Evolutionary conservation across 768 basidiomycete species (phyloP).

Genomic region (Amanita fuliginea): DNA sequence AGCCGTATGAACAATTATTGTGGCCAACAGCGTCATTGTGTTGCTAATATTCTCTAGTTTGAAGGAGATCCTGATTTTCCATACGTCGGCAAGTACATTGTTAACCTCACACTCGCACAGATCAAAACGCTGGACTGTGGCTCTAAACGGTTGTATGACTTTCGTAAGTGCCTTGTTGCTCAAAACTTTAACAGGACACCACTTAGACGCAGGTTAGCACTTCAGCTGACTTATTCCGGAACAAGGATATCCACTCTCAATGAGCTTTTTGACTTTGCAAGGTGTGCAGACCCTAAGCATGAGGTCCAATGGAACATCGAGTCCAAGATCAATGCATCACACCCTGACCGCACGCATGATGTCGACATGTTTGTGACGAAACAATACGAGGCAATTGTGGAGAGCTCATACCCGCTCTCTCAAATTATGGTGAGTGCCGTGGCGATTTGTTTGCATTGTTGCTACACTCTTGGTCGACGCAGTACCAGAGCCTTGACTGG

Average conservation of each 20-base stretch:
- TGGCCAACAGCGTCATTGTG: too few relatives aligned
- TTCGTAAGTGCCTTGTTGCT: conserved; percentile 31
- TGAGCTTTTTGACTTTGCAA: conserved; percentile 68
- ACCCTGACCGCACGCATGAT: conserved; percentile 37
- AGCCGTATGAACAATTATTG: conserved; percentile 25
- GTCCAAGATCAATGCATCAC: conserved; percentile 54
- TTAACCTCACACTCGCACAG: conserved; percentile 68
- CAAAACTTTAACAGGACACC: too few relatives aligned
- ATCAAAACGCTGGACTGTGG: conserved; percentile 77
- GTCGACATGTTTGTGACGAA: conserved; percentile 51
- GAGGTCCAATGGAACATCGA: conserved; percentile 68
- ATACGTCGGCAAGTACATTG: conserved; percentile 54
- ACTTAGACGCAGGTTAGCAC: conserved; percentile 24
- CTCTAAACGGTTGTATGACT: conserved; percentile 45
- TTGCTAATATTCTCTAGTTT: conserved; percentile 8
- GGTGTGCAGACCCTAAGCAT: conserved; percentile 58
- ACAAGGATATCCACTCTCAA: conserved; percentile 62
- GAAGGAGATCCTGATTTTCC: conserved; percentile 52
- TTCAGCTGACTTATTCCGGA: conserved; percentile 59
- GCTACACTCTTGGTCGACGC: not conserved
- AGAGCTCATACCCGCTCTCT: conserved; percentile 44
- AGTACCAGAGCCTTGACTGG: conserved; percentile 85
- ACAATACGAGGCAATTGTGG: conserved; percentile 46
- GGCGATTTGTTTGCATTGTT: not conserved
- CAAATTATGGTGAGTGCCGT: conserved; percentile 44